Evolutionary conservation across 2,329 filamentous ascomycete genomes (phyloP).

Genomic region (Ceratocystis eucalypticola): DNA sequence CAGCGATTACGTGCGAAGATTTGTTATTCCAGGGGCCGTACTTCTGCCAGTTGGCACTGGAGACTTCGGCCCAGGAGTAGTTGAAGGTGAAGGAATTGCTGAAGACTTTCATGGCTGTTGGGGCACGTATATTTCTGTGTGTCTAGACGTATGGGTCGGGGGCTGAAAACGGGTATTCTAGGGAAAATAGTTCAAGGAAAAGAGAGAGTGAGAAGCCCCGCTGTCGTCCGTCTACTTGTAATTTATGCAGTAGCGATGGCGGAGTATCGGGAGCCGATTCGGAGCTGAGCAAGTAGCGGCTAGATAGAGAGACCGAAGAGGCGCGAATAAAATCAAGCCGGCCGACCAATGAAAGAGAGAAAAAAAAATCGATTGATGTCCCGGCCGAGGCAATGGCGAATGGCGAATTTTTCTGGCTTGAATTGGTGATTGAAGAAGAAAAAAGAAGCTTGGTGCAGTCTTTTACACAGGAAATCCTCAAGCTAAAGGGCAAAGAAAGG

Average conservation of each 20-base stretch:
- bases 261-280: not conserved
- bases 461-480: not conserved
- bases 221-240: not conserved
- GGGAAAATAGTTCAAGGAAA: not conserved
- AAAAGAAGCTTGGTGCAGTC: not conserved
- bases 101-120: conserved; percentile 75
- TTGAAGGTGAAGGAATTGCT: conserved; percentile 79
- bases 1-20: conserved; percentile 88
- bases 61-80: conserved; percentile 98
- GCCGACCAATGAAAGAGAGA: not conserved
- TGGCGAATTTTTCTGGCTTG: not conserved
- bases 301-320: too few relatives aligned
- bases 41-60: conserved; percentile 94
- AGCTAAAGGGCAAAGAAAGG: not conserved
- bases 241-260: not conserved
- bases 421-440: not conserved
- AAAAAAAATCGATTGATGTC: too few relatives aligned
- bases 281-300: not conserved
- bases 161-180: not conserved
- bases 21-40: conserved; percentile 99
- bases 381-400: too few relatives aligned
- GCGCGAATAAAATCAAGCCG: too few relatives aligned
- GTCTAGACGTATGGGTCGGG: not conserved
- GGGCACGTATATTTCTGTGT: conserved; percentile 19
- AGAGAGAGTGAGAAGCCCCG: not conserved